Percentiles rank a stretch among this genome's conserved stretches.
Evolutionary conservation across 2,329 filamentous ascomycete genomes (phyloP).

Genomic region (Phaeosphaeriaceae sp.): DNA sequence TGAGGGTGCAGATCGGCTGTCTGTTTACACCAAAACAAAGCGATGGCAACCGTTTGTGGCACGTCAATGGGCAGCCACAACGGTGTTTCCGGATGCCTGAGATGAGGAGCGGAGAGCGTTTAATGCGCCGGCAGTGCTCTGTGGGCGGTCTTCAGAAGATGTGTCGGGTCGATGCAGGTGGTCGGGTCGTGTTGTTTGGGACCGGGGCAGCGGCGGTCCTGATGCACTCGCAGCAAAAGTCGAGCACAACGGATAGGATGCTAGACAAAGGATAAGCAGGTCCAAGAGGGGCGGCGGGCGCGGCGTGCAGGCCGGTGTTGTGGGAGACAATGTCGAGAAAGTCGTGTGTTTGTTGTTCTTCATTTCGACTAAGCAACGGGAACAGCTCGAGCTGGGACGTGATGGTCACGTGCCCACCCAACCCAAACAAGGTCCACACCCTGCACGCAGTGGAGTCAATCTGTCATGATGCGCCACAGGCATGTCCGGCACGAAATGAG

Average conservation of each 20-base stretch:
- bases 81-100: not conserved
- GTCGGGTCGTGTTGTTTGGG: slow-evolving; percentile 24
- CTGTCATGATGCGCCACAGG: not conserved
- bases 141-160: slow-evolving; percentile 1
- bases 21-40: slow-evolving; percentile 48
- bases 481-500: not conserved
- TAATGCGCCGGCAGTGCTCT: not conserved
- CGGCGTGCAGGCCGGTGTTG: slow-evolving; percentile 20
- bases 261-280: slow-evolving; percentile 21
- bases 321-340: slow-evolving; percentile 34
- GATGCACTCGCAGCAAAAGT: slow-evolving; percentile 13
- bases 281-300: slow-evolving; percentile 26
- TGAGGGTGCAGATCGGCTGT: slow-evolving; percentile 22
- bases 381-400: not conserved
- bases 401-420: not conserved
- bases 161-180: slow-evolving; percentile 3
- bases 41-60: slow-evolving; percentile 16
- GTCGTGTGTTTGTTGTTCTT: slow-evolving; percentile 22
- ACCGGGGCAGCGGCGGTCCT: slow-evolving; percentile 14
- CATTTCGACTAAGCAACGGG: slow-evolving; percentile 28
- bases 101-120: not conserved
- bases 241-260: slow-evolving; percentile 15
- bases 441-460: not conserved
- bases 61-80: not conserved
- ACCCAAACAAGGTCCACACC: not conserved